phyloP scores from a whole-genome alignment of 495 filamentous ascomycete genomes.

The Amorphotheca resinae region DNA sequence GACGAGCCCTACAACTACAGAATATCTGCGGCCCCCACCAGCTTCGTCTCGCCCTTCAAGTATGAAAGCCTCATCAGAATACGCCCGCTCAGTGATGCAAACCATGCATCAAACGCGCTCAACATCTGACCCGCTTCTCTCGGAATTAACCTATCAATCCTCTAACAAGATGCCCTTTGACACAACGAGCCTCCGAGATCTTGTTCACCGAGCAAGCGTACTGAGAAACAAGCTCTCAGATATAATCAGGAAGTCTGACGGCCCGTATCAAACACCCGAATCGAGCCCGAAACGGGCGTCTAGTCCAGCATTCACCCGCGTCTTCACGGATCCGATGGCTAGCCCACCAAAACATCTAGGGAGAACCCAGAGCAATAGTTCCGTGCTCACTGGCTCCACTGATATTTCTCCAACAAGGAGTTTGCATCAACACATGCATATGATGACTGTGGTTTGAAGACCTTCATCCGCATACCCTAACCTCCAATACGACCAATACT shows the following conservation, averaged over 20 bases:
- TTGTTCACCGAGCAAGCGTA: constrained; percentile 72
- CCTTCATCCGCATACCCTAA: not conserved
- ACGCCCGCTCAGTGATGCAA: constrained; percentile 71
- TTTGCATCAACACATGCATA: constrained; percentile 46
- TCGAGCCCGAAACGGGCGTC: constrained; percentile 38
- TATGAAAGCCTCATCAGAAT: constrained; percentile 28
- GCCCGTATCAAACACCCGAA: constrained; percentile 49
- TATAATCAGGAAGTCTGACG: constrained; percentile 67
- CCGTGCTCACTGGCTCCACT: constrained; percentile 36
- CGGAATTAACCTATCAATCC: constrained; percentile 31
- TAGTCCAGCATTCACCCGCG: constrained; percentile 48
- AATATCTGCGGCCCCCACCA: constrained; percentile 9
- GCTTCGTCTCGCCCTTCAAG: constrained; percentile 21
- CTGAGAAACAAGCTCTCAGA: constrained; percentile 64
- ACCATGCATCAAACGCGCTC: constrained; percentile 60
- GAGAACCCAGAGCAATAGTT: constrained; percentile 38
- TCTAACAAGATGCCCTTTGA: constrained; percentile 81
- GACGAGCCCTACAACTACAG: constrained; percentile 27
- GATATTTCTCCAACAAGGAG: constrained; percentile 36
- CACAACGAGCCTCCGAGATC: constrained; percentile 73
- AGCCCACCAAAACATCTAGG: constrained; percentile 33
- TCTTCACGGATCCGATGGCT: constrained; percentile 45
- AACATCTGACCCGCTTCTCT: constrained; percentile 33
- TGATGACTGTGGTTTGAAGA: constrained; percentile 52
- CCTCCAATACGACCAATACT: not conserved